Conservation (phyloP, 2,329 filamentous ascomycete genomes). For the Didymella keratinophila region DNA sequence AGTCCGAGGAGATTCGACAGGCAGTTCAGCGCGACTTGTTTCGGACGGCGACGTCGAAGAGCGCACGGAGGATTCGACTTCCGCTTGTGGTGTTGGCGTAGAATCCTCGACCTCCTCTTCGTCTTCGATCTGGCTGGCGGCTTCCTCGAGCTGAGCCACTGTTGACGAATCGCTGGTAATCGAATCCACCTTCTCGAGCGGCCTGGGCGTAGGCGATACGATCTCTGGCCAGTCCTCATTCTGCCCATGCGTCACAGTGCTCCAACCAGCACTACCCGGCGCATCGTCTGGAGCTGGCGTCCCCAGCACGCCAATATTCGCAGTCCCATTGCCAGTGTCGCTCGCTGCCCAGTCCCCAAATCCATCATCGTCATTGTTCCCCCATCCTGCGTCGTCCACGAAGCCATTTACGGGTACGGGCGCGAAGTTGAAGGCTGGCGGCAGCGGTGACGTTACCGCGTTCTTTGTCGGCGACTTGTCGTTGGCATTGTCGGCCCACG, state of each 20-base stretch:
- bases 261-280: constrained; percentile 20
- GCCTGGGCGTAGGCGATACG: constrained; percentile 14
- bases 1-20: constrained; percentile 46
- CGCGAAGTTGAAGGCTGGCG: constrained; percentile 23
- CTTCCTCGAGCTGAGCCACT: constrained; percentile 26
- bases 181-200: constrained; percentile 31
- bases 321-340: constrained; percentile 6
- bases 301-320: not conserved
- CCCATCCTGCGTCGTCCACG: constrained; percentile 50
- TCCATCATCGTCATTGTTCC: constrained; percentile 37
- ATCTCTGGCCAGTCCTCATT: constrained; percentile 23
- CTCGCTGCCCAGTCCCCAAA: constrained; percentile 42
- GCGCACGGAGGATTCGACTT: constrained; percentile 44
- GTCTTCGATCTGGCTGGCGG: constrained; percentile 27
- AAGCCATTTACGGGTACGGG: constrained; percentile 42
- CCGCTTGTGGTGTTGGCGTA: constrained; percentile 22
- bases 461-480: constrained; percentile 34
- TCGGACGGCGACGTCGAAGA: constrained; percentile 50
- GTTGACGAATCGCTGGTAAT: constrained; percentile 46
- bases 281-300: not conserved
- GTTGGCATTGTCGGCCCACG: constrained; percentile 50
- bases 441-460: constrained; percentile 33
- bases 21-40: constrained; percentile 41
- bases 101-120: constrained; percentile 21
- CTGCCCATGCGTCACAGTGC: constrained; percentile 2